These are phyloP conservation scores for Multifurca ochricompacta DNA, from an alignment of 768 basidiomycete genomes.

Conservation along the genomic window DNA sequence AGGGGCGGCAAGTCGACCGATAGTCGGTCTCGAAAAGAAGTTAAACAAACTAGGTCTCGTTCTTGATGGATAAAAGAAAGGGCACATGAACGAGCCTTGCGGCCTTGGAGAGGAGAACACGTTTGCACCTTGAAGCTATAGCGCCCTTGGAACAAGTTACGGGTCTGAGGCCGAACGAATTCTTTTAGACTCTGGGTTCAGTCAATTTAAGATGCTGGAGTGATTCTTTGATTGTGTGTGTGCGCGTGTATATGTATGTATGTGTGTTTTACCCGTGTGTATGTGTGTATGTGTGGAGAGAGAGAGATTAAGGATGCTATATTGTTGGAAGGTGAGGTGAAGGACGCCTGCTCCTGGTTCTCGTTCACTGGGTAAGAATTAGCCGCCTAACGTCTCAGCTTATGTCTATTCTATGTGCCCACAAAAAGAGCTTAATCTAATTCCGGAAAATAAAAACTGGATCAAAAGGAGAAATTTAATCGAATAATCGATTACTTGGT, in stretches of 20 bases:
- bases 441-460: neutral
- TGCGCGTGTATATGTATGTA: too few relatives aligned
- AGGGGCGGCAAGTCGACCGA: too few relatives aligned
- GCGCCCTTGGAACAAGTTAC: slow-evolving; percentile 1
- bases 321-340: too few relatives aligned
- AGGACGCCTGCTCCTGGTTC: too few relatives aligned
- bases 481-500: too few relatives aligned
- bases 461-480: neutral
- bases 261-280: neutral
- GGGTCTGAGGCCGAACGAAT: neutral
- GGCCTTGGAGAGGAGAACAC: slow-evolving; percentile 4
- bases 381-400: neutral
- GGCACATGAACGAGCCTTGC: neutral
- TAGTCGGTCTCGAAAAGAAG: neutral
- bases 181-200: neutral
- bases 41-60: neutral
- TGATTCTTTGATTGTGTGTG: neutral
- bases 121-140: slow-evolving; percentile 8
- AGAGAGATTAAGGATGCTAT: too few relatives aligned
- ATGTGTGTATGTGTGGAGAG: neutral
- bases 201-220: neutral
- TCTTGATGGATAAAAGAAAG: neutral
- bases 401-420: neutral
- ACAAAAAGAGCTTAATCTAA: slow-evolving; percentile 8
- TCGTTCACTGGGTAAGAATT: too few relatives aligned